Evolutionary conservation across 1,284 basidiomycete genomes (phyloP).

Genomic region (Paramarasmius palmivorus): DNA sequence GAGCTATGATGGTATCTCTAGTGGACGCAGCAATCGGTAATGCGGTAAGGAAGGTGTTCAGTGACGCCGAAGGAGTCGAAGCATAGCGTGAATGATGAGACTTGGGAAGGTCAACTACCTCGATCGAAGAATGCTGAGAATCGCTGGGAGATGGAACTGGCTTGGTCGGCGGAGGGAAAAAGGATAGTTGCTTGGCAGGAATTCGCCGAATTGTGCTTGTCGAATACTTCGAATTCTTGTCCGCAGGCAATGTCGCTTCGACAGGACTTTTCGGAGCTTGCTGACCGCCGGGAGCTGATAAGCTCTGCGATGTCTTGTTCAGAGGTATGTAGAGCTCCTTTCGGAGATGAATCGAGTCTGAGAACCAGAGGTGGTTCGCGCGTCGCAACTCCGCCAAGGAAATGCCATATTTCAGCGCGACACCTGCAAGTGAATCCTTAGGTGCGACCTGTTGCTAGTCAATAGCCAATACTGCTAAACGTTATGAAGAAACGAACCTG

Average conservation of each 20-base stretch:
- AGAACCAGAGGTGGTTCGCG: constrained; percentile 89
- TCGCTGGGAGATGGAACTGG: constrained; percentile 12
- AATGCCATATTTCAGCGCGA: constrained; percentile 87
- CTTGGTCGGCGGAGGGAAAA: constrained; percentile 52
- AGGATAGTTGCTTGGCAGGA: constrained; percentile 55
- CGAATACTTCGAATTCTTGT: constrained; percentile 14
- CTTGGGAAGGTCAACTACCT: constrained; percentile 15
- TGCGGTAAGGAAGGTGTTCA: constrained; percentile 43
- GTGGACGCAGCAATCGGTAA: constrained; percentile 51
- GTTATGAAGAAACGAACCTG: constrained; percentile 35
- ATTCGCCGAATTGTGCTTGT: constrained; percentile 45
- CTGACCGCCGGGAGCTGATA: no score
- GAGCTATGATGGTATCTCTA: constrained; percentile 50
- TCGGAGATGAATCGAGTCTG: constrained; percentile 86
- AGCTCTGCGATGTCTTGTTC: constrained; percentile 27
- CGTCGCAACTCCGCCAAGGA: constrained; percentile 79
- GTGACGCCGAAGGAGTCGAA: constrained; percentile 25
- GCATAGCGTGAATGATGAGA: constrained; percentile 24
- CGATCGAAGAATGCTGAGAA: constrained; percentile 7
- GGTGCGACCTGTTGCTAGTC: constrained; percentile 55
- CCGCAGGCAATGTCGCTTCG: constrained; percentile 14
- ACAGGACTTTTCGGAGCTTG: constrained; percentile 12
- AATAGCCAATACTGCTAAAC: neutral
- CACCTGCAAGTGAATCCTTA: constrained; percentile 79
- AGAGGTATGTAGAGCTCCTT: constrained; percentile 80